Evolutionary conservation across 345 rosid genomes (phyloP).

Genomic region (Excoecaria cochinchinensis): DNA sequence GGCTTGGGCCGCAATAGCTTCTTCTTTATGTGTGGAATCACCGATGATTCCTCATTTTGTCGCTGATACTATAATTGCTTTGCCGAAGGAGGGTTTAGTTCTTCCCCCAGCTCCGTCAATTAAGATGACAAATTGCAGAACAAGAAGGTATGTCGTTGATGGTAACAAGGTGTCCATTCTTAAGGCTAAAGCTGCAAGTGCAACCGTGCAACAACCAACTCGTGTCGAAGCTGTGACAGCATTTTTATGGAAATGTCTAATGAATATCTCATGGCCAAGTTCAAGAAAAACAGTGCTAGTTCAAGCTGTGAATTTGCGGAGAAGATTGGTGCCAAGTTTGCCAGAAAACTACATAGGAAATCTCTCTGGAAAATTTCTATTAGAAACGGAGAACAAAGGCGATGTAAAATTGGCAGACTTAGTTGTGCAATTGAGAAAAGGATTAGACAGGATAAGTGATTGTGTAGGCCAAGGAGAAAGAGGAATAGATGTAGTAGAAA

Average conservation of each 20-base stretch:
- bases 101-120: neutral
- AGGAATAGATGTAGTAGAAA: too few species aligned
- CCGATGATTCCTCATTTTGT: neutral
- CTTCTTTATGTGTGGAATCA: neutral
- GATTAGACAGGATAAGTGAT: too few species aligned
- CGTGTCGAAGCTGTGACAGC: slow-evolving; percentile 14
- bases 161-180: neutral
- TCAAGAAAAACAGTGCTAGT: slow-evolving; percentile 19
- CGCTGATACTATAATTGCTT: neutral
- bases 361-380: too few species aligned
- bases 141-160: slow-evolving; percentile 1
- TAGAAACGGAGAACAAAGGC: too few species aligned
- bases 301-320: slow-evolving; percentile 26
- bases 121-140: neutral
- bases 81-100: neutral
- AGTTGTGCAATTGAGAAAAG: too few species aligned
- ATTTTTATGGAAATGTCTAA: slow-evolving; percentile 9
- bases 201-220: neutral
- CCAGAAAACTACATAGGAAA: too few species aligned
- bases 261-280: slow-evolving; percentile 10
- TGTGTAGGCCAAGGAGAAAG: too few species aligned
- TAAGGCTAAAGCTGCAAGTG: slow-evolving; percentile 8
- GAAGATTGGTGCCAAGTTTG: too few species aligned
- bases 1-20: neutral
- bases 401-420: too few species aligned